These are phyloP conservation scores for Pyrenochaeta sp. DNA, from an alignment of 2,329 filamentous ascomycete species.

Conservation along the genomic window DNA sequence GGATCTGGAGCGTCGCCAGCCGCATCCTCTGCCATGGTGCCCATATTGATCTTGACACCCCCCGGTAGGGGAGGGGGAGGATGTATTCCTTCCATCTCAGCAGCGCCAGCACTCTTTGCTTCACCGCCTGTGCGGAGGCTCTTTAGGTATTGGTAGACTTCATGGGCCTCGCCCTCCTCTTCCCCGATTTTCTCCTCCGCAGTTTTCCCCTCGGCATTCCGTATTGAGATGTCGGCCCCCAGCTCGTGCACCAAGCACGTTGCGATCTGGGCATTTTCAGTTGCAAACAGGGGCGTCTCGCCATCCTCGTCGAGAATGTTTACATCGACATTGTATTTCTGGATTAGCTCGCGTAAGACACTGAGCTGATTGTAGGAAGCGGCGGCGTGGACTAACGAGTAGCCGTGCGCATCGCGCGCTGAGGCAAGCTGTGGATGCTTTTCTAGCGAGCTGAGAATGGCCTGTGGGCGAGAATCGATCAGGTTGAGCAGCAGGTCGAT, in stretches of 20 bases:
- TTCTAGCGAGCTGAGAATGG: conserved; percentile 76
- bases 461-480: conserved; percentile 80
- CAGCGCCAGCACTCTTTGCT: conserved; percentile 26
- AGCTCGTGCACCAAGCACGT: conserved; percentile 83
- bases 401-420: conserved; percentile 87
- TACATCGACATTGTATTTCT: conserved; percentile 78
- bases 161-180: conserved; percentile 78
- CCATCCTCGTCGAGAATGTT: conserved; percentile 88
- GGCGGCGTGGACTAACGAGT: conserved; percentile 91
- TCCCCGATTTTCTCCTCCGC: conserved; percentile 80
- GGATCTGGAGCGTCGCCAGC: conserved; percentile 73
- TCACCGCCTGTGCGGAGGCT: conserved; percentile 35
- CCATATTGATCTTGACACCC: conserved; percentile 79
- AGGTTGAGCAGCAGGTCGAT: conserved; percentile 60
- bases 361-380: conserved; percentile 89
- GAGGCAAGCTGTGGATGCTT: conserved; percentile 78
- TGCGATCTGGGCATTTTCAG: conserved; percentile 81
- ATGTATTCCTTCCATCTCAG: conserved; percentile 34
- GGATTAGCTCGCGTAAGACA: conserved; percentile 77
- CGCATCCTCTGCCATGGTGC: conserved; percentile 68
- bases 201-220: conserved; percentile 78
- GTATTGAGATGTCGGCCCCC: conserved; percentile 69
- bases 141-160: conserved; percentile 75
- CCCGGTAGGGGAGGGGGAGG: conserved; percentile 71
- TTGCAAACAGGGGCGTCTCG: conserved; percentile 94